phyloP scores from a whole-genome alignment of 345 rosid genomes.

The Physaria fendleri region DNA sequence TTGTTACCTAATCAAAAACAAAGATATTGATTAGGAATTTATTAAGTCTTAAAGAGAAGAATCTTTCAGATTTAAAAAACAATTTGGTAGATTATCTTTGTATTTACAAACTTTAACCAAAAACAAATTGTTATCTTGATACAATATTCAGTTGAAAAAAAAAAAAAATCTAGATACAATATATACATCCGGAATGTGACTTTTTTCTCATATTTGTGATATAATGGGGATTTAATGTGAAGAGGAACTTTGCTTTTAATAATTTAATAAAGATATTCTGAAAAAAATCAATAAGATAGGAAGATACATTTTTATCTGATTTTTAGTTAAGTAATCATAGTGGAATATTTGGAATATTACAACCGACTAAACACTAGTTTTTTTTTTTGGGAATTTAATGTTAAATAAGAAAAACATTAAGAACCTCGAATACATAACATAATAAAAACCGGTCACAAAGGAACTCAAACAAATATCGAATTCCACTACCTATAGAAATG shows the following conservation, averaged over 20 bases:
- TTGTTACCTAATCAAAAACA: not conserved
- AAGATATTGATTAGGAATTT: not conserved
- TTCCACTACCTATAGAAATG: too few species aligned
- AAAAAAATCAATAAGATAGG: conserved; percentile 19
- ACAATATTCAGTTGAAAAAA: too few species aligned
- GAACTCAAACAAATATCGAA: too few species aligned
- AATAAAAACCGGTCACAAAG: too few species aligned
- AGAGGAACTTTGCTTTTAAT: conserved; percentile 15
- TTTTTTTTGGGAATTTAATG: too few species aligned
- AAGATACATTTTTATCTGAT: too few species aligned
- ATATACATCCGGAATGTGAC: not conserved
- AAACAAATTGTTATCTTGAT: not conserved
- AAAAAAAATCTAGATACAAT: not conserved
- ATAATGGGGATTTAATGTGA: too few species aligned
- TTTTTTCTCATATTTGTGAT: not conserved
- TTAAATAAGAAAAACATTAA: too few species aligned
- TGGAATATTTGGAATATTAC: too few species aligned
- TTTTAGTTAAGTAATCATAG: too few species aligned
- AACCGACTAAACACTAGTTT: too few species aligned
- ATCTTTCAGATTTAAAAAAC: not conserved
- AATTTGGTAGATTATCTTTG: not conserved
- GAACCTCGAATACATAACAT: too few species aligned
- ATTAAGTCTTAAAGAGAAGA: not conserved
- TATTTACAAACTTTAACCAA: conserved; percentile 2
- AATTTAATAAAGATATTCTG: not conserved